These are phyloP conservation scores for Tuber melanosporum DNA, from an alignment of 495 filamentous ascomycete genomes.

Conservation along the genomic window DNA sequence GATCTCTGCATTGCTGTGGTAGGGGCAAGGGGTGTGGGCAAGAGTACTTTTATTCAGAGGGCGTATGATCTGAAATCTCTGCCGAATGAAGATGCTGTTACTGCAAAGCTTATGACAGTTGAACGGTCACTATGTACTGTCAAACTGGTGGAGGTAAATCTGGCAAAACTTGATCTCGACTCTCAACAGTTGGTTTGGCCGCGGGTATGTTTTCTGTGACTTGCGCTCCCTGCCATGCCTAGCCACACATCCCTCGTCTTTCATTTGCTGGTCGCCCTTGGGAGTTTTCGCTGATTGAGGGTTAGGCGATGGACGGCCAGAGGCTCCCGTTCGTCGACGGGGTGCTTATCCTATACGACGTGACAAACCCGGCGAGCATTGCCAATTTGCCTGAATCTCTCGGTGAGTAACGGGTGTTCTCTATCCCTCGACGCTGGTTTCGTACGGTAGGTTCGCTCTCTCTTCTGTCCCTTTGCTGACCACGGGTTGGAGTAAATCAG, in stretches of 20 bases:
- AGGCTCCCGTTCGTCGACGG: constrained; percentile 71
- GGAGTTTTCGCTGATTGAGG: constrained; percentile 29
- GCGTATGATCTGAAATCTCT: constrained; percentile 63
- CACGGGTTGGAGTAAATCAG: constrained; percentile 47
- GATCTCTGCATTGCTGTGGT: constrained; percentile 77
- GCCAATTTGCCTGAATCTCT: constrained; percentile 60
- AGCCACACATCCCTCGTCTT: background rate
- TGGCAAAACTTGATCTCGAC: constrained; percentile 61
- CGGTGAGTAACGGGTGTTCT: constrained; percentile 52
- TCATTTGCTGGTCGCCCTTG: constrained; percentile 7
- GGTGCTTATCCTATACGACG: constrained; percentile 77
- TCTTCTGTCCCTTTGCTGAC: constrained; percentile 25
- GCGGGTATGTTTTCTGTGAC: constrained; percentile 48
- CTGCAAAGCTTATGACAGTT: constrained; percentile 64
- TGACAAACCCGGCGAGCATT: constrained; percentile 66
- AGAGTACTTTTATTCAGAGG: constrained; percentile 80
- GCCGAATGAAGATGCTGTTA: constrained; percentile 52
- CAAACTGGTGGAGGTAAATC: constrained; percentile 69
- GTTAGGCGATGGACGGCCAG: constrained; percentile 48
- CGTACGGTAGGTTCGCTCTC: constrained; percentile 1
- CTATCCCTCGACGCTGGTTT: background rate
- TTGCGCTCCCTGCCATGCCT: constrained; percentile 7
- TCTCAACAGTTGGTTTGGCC: constrained; percentile 73
- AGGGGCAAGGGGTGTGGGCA: constrained; percentile 73
- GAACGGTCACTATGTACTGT: constrained; percentile 72